Base-by-base conservation (phyloP, 768 basidiomycete species). In the Phaffia tasmanica region DNA sequence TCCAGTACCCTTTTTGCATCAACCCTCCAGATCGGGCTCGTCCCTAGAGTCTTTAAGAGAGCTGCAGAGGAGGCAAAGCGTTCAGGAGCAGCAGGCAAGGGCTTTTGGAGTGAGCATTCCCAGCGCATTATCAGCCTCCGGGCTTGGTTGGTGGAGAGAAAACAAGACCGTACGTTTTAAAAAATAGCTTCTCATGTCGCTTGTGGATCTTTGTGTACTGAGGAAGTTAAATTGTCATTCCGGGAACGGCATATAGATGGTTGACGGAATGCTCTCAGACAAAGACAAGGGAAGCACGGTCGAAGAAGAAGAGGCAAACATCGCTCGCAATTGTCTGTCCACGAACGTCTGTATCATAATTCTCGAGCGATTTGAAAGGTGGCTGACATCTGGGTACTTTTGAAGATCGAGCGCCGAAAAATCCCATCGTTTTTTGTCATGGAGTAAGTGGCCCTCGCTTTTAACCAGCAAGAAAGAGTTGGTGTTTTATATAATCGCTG, bases 351-450 rank as follows among this genome's bases (percentile, higher is more conserved):
- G 47, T 16, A 7, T 25, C 35, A 18, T 8, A 11, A 19, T 14
- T 35, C 5, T 4, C 50, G 23, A 27, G 23, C 23, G 4, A 27
- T 46, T 29, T 11, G 57, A 30, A n/a, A 27, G 18, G 30, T 7
- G 16, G 51, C 21, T 18, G 32, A 21, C 35, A 50, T 46, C 19
- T 48, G 29, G 51, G 29, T 25, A 15, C 30, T 59, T 55, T 54
- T n/a, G 42, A 27, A 27, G 60, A 93, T 73, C 81, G 82, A 5
- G 80, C 88, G 0, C 86, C 93, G 0, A 82, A 82, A 67, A 84
- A 89, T 70, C 94, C 94, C 0, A 77, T 97, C 55, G 86, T 98
- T 1, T 97, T 98, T 76, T 98, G 94, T 71, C 94, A 98, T 74
- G 94, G 61, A 18, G 49, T 51, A 8, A 25, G 48, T 49, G n/a